These are phyloP conservation scores for Fraxinus excelsior DNA, from an alignment of 257 asterid genomes.

Conservation along the genomic window DNA sequence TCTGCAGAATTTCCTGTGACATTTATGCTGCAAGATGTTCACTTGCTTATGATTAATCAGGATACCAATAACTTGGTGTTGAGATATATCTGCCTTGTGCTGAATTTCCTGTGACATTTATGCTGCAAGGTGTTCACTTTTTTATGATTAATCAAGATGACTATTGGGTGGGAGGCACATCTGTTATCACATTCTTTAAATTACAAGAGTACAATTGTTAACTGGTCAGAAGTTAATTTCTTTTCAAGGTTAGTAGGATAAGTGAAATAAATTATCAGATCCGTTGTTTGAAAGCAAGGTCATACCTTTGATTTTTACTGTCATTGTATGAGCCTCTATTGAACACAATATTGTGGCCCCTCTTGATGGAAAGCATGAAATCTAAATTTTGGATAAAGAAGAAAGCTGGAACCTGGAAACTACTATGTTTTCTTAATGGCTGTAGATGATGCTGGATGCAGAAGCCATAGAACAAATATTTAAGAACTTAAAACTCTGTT, in stretches of 20 bases:
- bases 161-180: not conserved
- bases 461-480: not conserved
- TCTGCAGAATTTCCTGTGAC: not conserved
- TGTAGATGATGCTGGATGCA: not conserved
- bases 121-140: not conserved
- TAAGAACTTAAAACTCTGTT: not conserved
- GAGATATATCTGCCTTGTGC: not conserved
- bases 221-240: conserved; percentile 7
- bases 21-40: not conserved
- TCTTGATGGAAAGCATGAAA: not conserved
- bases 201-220: not conserved
- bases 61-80: not conserved
- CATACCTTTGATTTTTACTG: conserved; percentile 9
- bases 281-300: not conserved
- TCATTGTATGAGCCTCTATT: not conserved
- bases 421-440: not conserved
- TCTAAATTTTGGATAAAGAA: not conserved
- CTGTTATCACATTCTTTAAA: not conserved
- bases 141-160: not conserved
- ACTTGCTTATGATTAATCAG: not conserved
- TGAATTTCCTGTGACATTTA: not conserved
- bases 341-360: not conserved
- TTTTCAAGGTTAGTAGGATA: not conserved
- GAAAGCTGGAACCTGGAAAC: not conserved
- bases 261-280: conserved; percentile 1